Conservation (phyloP, 2,329 filamentous ascomycete species). For the Ceratocystis colombiana region DNA sequence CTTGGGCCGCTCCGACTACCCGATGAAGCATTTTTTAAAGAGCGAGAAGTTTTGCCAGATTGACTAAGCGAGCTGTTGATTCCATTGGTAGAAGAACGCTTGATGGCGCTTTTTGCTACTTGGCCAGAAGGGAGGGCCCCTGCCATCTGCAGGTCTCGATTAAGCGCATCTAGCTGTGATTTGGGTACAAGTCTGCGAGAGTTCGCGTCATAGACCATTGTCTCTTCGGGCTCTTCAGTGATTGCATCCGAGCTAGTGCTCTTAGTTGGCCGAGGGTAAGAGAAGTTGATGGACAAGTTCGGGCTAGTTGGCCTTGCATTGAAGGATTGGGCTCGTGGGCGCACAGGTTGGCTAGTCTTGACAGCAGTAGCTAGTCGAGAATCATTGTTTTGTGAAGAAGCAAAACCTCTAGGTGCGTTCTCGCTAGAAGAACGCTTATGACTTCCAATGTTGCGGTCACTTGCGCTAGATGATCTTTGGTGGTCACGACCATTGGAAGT, state of each 20-base stretch:
- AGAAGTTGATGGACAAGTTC: conserved; percentile 50
- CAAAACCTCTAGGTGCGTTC: conserved; percentile 40
- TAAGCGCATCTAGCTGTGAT: conserved; percentile 22
- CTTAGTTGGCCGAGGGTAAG: conserved; percentile 42
- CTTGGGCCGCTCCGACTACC: neutral
- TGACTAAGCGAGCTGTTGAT: neutral
- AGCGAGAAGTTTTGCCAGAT: neutral
- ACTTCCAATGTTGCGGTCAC: conserved; percentile 38
- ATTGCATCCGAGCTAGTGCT: conserved; percentile 35
- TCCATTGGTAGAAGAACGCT: neutral
- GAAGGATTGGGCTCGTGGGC: conserved; percentile 39
- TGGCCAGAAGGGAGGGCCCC: conserved; percentile 35
- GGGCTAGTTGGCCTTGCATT: conserved; percentile 36
- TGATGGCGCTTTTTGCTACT: conserved; percentile 35
- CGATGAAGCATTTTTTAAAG: neutral
- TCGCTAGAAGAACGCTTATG: conserved; percentile 37
- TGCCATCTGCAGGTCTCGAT: conserved; percentile 19
- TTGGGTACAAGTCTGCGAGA: conserved; percentile 52
- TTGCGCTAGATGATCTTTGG: conserved; percentile 32
- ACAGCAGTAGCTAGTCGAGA: conserved; percentile 27
- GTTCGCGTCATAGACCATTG: conserved; percentile 55
- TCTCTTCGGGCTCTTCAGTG: conserved; percentile 33
- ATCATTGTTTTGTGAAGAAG: conserved; percentile 38
- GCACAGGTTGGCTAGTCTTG: conserved; percentile 29
- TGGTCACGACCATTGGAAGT: conserved; percentile 19